Percentiles rank a stretch among this genome's conserved stretches.
phyloP scores from a whole-genome alignment of 2,329 filamentous ascomycete genomes.

The Teratosphaeria viscida region DNA sequence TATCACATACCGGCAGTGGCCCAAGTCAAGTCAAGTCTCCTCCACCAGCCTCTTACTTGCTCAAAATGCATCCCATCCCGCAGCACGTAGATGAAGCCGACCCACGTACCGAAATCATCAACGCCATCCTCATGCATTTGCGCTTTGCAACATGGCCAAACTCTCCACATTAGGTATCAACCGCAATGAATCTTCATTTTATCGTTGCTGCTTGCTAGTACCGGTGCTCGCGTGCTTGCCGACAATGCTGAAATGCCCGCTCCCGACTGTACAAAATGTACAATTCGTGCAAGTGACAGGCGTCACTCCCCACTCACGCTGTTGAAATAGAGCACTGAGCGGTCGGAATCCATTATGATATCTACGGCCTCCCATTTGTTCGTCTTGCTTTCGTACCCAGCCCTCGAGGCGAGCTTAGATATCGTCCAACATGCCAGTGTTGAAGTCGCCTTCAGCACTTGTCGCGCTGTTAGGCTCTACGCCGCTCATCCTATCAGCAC shows the following conservation, averaged over 20 bases:
- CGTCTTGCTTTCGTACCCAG: not conserved
- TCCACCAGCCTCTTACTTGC: not conserved
- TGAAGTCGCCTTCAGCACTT: slow-evolving; percentile 38
- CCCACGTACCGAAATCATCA: not conserved
- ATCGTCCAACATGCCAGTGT: slow-evolving; percentile 32
- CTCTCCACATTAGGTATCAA: not conserved
- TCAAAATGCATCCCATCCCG: not conserved
- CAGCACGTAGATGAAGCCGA: not conserved
- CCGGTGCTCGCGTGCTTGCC: not conserved
- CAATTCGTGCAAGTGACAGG: not conserved
- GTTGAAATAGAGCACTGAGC: not conserved
- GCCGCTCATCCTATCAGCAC: slow-evolving; percentile 42
- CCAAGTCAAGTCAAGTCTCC: not conserved
- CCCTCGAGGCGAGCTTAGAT: slow-evolving; percentile 10
- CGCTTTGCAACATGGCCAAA: not conserved
- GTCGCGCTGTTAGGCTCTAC: slow-evolving; percentile 29
- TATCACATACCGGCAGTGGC: not conserved
- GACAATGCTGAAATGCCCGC: not conserved
- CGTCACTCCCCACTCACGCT: not conserved
- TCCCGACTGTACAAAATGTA: not conserved
- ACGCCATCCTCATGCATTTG: not conserved
- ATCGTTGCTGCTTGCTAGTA: not conserved
- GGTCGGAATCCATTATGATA: not conserved
- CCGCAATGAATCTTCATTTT: not conserved
- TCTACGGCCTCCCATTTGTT: not conserved